phyloP scores from a whole-genome alignment of 2,329 filamentous ascomycete genomes.

The Arachnopeziza araneosa region DNA sequence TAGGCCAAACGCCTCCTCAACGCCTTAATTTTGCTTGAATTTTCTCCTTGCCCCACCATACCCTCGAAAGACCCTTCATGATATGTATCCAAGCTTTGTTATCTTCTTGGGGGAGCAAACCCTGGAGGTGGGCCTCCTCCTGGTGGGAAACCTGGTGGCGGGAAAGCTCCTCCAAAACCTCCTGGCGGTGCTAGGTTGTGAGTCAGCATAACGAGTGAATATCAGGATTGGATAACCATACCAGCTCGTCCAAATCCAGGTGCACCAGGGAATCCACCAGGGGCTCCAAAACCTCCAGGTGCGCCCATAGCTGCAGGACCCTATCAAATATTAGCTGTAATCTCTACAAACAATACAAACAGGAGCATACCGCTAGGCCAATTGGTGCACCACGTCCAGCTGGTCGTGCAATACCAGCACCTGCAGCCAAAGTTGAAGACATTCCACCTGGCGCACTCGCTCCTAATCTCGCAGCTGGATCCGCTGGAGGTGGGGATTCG shows the following conservation, averaged over 20 bases:
- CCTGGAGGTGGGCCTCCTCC: constrained; percentile 38
- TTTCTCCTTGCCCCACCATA: constrained; percentile 17
- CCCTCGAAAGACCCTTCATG: constrained; percentile 8
- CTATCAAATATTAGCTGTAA: constrained; percentile 34
- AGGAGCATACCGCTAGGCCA: constrained; percentile 64
- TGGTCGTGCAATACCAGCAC: constrained; percentile 84
- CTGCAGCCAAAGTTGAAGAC: constrained; percentile 64
- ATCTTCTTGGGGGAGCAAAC: constrained; percentile 38
- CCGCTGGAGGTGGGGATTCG: constrained; percentile 90
- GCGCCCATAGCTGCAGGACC: constrained; percentile 83
- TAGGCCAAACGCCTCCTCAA: constrained; percentile 30
- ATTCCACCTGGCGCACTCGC: constrained; percentile 64
- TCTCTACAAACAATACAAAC: background rate
- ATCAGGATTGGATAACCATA: constrained; percentile 33
- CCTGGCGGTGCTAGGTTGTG: constrained; percentile 32
- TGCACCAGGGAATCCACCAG: constrained; percentile 37
- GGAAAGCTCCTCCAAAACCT: constrained; percentile 41
- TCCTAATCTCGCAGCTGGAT: constrained; percentile 84
- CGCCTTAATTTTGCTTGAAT: constrained; percentile 27
- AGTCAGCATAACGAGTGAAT: background rate
- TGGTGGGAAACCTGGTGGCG: constrained; percentile 40
- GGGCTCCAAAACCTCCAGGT: constrained; percentile 49
- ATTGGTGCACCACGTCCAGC: constrained; percentile 80
- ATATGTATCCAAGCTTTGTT: background rate
- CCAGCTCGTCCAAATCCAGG: constrained; percentile 49